phyloP scores from a whole-genome alignment of 1,284 basidiomycete genomes.

The Laetiporus sulphureus region DNA sequence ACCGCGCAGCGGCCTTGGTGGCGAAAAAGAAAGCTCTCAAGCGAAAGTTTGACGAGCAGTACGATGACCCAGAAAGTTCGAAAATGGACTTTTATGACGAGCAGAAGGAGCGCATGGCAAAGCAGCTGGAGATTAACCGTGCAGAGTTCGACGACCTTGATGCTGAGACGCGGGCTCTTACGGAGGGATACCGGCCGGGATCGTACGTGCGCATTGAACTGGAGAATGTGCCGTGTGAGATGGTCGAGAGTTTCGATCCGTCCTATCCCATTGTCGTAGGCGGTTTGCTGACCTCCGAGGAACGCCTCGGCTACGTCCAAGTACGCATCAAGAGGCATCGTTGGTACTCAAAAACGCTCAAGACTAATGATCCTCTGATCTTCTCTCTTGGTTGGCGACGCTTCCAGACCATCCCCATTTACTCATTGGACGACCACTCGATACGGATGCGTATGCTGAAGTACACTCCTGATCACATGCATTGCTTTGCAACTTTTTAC shows the following conservation, averaged over 20 bases:
- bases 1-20: slow-evolving; percentile 56
- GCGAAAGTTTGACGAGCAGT: slow-evolving; percentile 94
- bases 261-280: slow-evolving; percentile 89
- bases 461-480: slow-evolving; percentile 99
- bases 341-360: slow-evolving; percentile 90
- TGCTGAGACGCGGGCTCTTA: slow-evolving; percentile 69
- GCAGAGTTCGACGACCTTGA: slow-evolving; percentile 85
- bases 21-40: slow-evolving; percentile 91
- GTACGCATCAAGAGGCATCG: slow-evolving; percentile 95
- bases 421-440: slow-evolving; percentile 94
- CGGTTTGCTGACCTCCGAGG: slow-evolving; percentile 88
- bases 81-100: slow-evolving; percentile 86
- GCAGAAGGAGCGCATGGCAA: slow-evolving; percentile 88
- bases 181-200: slow-evolving; percentile 90
- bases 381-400: slow-evolving; percentile 95
- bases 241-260: slow-evolving; percentile 93
- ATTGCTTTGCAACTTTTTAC: slow-evolving; percentile 97
- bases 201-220: slow-evolving; percentile 95
- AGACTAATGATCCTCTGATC: slow-evolving; percentile 96
- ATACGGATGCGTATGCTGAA: slow-evolving; percentile 99
- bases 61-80: slow-evolving; percentile 80
- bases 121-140: slow-evolving; percentile 80
- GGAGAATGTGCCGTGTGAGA: slow-evolving; percentile 78
- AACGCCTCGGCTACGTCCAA: slow-evolving; percentile 90
- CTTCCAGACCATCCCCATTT: slow-evolving; percentile 94